A percentile compares a stretch with the other conserved stretches of the same genome.
Conservation (phyloP, 176 grass and related monocot genomes). For the Lolium rigidum region DNA sequence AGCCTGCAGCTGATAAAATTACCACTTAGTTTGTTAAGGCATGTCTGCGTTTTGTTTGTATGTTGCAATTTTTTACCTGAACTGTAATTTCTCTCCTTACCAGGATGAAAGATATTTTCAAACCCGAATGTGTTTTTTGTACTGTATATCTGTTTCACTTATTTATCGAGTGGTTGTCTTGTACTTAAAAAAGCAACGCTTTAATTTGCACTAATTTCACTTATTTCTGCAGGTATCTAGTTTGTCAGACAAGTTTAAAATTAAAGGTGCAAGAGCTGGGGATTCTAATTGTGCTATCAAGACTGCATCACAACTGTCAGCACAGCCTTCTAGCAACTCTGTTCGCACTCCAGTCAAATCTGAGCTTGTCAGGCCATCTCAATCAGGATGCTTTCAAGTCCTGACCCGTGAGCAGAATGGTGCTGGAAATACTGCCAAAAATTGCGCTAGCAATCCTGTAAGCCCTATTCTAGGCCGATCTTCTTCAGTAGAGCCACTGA, state of each 20-base stretch:
- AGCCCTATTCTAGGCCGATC: conserved; percentile 57
- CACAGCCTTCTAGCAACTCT: conserved; percentile 49
- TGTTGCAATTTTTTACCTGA: neutral
- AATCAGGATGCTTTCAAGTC: conserved; percentile 65
- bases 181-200: conserved; percentile 9
- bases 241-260: conserved; percentile 63
- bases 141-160: conserved; percentile 30
- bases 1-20: conserved; percentile 9
- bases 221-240: conserved; percentile 39
- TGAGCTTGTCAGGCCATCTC: conserved; percentile 62
- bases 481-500: conserved; percentile 56
- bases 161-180: conserved; percentile 28
- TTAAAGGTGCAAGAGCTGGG: conserved; percentile 61
- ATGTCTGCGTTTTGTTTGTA: neutral
- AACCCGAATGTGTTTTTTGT: conserved; percentile 30
- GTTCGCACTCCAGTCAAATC: conserved; percentile 55
- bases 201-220: conserved; percentile 34
- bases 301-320: conserved; percentile 45
- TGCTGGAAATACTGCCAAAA: conserved; percentile 55
- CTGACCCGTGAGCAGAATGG: conserved; percentile 71
- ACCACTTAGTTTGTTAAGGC: neutral
- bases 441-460: conserved; percentile 45
- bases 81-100: neutral
- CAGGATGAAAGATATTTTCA: neutral
- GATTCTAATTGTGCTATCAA: conserved; percentile 58